These are phyloP conservation scores for Nothopassalora personata DNA, from an alignment of 2,329 filamentous ascomycete genomes.

Conservation along the genomic window DNA sequence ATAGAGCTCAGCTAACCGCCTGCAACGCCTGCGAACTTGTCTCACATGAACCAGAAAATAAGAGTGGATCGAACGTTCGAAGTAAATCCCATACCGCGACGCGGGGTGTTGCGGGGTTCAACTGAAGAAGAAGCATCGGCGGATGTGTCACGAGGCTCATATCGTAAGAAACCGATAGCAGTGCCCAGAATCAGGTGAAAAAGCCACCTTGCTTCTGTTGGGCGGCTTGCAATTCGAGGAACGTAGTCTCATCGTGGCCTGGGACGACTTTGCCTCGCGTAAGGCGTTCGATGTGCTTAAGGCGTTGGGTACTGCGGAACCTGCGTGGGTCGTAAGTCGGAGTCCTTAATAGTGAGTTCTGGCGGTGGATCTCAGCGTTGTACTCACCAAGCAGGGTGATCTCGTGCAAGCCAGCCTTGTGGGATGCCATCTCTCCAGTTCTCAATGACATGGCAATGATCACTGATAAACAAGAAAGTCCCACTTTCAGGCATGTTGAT, in stretches of 20 bases:
- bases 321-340: neutral
- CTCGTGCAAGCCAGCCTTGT: constrained; percentile 34
- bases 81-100: neutral
- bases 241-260: constrained; percentile 33
- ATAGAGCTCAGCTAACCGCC: no score
- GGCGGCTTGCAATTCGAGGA: constrained; percentile 18
- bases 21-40: neutral
- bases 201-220: constrained; percentile 17
- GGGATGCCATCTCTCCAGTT: constrained; percentile 35
- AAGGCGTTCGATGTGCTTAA: constrained; percentile 30
- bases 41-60: neutral
- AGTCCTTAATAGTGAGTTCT: neutral
- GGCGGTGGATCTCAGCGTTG: neutral
- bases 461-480: constrained; percentile 33
- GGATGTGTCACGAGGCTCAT: neutral
- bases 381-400: constrained; percentile 31
- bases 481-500: constrained; percentile 33
- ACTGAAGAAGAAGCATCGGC: neutral
- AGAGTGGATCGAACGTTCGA: neutral
- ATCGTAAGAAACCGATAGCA: neutral
- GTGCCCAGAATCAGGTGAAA: constrained; percentile 13
- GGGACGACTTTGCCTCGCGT: constrained; percentile 32
- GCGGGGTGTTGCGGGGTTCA: neutral
- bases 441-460: constrained; percentile 36
- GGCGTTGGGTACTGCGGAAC: constrained; percentile 32